Conservation (phyloP, 371 early-diverging fungal genomes). For the Circinella umbellata region DNA sequence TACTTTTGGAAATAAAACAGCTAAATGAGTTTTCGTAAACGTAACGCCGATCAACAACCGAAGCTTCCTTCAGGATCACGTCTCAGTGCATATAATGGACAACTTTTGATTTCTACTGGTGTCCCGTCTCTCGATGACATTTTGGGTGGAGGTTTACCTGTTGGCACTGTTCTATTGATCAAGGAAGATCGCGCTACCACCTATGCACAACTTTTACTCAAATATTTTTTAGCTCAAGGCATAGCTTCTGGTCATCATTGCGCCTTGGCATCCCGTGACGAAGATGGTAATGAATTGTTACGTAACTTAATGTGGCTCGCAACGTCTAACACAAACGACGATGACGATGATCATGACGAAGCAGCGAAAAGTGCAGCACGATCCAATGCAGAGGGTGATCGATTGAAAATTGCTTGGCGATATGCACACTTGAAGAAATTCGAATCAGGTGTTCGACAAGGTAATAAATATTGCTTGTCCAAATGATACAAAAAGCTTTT, state of each 20-base stretch:
- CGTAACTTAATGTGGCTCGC: slow-evolving; percentile 65
- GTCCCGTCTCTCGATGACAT: slow-evolving; percentile 89
- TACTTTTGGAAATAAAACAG: neutral
- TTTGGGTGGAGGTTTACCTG: slow-evolving; percentile 85
- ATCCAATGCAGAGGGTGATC: slow-evolving; percentile 55
- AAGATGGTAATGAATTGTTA: slow-evolving; percentile 59
- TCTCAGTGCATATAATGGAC: slow-evolving; percentile 80
- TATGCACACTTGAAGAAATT: slow-evolving; percentile 83
- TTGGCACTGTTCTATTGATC: slow-evolving; percentile 81
- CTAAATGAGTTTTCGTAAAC: slow-evolving; percentile 72
- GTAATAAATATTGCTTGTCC: slow-evolving; percentile 19
- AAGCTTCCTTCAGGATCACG: slow-evolving; percentile 79
- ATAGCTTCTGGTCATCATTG: slow-evolving; percentile 78
- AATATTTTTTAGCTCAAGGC: slow-evolving; percentile 89
- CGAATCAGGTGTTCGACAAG: slow-evolving; percentile 49
- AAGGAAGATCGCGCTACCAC: slow-evolving; percentile 84
- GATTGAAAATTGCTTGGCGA: slow-evolving; percentile 93
- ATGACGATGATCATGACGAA: slow-evolving; percentile 46
- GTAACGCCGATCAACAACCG: slow-evolving; percentile 65
- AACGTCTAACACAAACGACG: slow-evolving; percentile 56
- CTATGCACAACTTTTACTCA: slow-evolving; percentile 80
- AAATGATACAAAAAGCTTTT: too few species aligned
- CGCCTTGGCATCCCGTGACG: slow-evolving; percentile 71
- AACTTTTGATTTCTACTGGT: slow-evolving; percentile 85
- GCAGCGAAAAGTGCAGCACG: slow-evolving; percentile 31